Percentiles rank a stretch among this genome's conserved stretches.
phyloP scores from a whole-genome alignment of 441 rosid genomes.

The Pelargonium australe region DNA sequence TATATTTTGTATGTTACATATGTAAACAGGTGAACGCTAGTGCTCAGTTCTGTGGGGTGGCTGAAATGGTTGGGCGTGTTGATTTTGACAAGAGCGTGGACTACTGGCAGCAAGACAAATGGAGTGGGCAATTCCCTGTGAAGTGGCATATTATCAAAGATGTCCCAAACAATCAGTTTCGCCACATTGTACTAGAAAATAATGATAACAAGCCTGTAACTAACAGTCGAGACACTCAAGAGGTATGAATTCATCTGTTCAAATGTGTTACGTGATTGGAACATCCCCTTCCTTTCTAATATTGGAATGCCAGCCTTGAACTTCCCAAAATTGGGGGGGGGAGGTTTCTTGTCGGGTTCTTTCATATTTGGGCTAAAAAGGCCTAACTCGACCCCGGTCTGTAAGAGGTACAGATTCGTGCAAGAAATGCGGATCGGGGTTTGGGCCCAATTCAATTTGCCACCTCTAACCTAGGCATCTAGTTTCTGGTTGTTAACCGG shows the following conservation, averaged over 20 bases:
- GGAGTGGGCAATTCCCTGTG: conserved; percentile 89
- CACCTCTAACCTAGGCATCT: too few relatives aligned
- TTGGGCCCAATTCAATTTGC: too few relatives aligned
- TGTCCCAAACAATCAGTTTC: conserved; percentile 74
- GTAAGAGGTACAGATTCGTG: too few relatives aligned
- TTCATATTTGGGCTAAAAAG: too few relatives aligned
- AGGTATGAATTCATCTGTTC: conserved; percentile 36
- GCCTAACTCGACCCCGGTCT: too few relatives aligned
- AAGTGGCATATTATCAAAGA: conserved; percentile 92
- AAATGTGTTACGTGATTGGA: too few relatives aligned
- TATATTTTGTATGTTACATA: background rate
- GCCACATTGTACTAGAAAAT: conserved; percentile 80
- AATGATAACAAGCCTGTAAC: conserved; percentile 94
- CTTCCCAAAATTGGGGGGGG: too few relatives aligned
- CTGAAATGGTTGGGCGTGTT: conserved; percentile 86
- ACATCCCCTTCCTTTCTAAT: too few relatives aligned
- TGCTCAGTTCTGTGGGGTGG: conserved; percentile 89
- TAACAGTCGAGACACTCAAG: conserved; percentile 92
- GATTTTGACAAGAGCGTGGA: conserved; percentile 75
- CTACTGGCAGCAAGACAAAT: conserved; percentile 95
- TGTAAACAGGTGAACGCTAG: conserved; percentile 66
- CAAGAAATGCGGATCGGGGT: too few relatives aligned
- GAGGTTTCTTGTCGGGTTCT: too few relatives aligned
- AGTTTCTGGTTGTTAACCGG: too few relatives aligned
- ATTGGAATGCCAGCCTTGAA: too few relatives aligned